phyloP scores from a whole-genome alignment of 257 asterid genomes.

The Plectranthus barbatus region DNA sequence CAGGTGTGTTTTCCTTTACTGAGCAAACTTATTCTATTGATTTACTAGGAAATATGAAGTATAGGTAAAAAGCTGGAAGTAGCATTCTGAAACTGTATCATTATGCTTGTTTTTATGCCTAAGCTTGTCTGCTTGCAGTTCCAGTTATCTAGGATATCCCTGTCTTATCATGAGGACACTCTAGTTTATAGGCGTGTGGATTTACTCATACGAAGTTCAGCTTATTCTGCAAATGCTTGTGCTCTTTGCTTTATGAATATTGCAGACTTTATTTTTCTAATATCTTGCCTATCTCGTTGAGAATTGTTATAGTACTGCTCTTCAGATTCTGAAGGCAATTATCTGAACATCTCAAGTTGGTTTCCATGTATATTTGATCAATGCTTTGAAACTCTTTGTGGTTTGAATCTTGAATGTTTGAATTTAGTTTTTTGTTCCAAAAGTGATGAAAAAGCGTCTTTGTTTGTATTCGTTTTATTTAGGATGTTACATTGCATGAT shows the following conservation, averaged over 20 bases:
- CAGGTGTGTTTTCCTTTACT: slow-evolving; percentile 44
- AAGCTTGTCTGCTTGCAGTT: slow-evolving; percentile 2
- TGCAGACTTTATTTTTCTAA: no score
- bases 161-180: not conserved
- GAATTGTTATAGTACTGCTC: no score
- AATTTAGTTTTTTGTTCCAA: not conserved
- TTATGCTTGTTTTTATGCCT: not conserved
- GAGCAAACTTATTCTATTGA: not conserved
- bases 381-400: not conserved
- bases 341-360: not conserved
- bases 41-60: not conserved
- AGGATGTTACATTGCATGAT: slow-evolving; percentile 95
- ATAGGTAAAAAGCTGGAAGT: not conserved
- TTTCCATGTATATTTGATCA: not conserved
- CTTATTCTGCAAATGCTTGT: no score
- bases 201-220: no score
- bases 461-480: not conserved
- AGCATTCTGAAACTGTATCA: not conserved
- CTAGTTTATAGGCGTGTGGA: no score
- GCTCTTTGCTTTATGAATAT: no score
- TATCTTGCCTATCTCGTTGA: no score
- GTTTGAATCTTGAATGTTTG: not conserved
- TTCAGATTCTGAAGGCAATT: no score
- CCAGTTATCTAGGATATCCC: not conserved
- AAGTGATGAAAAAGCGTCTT: not conserved